Conservation (phyloP, 2,329 filamentous ascomycete species). For the Ophiostoma quercus region DNA sequence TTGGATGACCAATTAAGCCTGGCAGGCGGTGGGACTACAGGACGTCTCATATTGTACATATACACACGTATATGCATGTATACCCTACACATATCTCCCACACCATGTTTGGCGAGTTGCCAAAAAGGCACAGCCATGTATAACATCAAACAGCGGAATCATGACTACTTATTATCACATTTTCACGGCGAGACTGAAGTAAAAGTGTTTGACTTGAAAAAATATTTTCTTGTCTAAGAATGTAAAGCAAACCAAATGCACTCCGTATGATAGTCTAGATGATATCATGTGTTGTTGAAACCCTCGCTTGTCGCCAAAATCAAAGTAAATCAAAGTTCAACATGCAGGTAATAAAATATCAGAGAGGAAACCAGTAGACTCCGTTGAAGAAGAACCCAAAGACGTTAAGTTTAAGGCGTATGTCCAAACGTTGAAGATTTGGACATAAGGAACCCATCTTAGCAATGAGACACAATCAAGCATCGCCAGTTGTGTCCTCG, state of each 20-base stretch:
- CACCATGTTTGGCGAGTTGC: slow-evolving; percentile 10
- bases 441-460: neutral
- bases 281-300: slow-evolving; percentile 25
- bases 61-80: slow-evolving; percentile 8
- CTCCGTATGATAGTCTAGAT: neutral
- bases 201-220: neutral
- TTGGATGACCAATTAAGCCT: neutral
- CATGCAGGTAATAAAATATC: neutral
- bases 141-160: slow-evolving; percentile 14
- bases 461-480: neutral
- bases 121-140: slow-evolving; percentile 15
- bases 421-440: slow-evolving; percentile 1
- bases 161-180: neutral
- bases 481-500: slow-evolving; percentile 50
- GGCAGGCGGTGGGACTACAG: neutral
- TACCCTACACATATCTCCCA: slow-evolving; percentile 18
- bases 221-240: neutral
- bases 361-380: neutral
- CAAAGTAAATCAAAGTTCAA: neutral
- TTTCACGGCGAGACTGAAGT: neutral
- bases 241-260: slow-evolving; percentile 2
- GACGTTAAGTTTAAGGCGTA: slow-evolving; percentile 20
- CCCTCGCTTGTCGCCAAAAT: slow-evolving; percentile 14
- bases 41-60: slow-evolving; percentile 20
- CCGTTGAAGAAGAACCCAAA: slow-evolving; percentile 10